phyloP scores from a whole-genome alignment of 2,329 filamentous ascomycete genomes.

The Albophoma yamanashiensis region DNA sequence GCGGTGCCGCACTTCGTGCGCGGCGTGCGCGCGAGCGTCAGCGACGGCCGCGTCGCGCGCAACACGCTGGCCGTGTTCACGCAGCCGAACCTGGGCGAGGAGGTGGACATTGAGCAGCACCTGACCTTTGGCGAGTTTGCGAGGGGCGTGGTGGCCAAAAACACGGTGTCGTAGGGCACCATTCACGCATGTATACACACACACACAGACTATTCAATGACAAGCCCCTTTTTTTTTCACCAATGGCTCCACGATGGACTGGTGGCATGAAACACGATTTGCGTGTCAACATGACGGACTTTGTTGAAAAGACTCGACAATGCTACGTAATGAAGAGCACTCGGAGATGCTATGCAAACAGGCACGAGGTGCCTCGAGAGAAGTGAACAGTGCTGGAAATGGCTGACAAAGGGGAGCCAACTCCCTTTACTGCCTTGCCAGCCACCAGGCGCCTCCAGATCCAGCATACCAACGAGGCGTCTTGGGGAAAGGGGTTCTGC shows the following conservation, averaged over 20 bases:
- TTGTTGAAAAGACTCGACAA: neutral
- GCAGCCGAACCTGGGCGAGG: constrained; percentile 81
- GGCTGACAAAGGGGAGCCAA: neutral
- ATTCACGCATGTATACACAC: neutral
- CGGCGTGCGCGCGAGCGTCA: constrained; percentile 50
- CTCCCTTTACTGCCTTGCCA: neutral
- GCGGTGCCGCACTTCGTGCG: constrained; percentile 94
- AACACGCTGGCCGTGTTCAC: constrained; percentile 97
- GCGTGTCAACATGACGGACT: neutral
- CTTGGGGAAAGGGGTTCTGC: neutral
- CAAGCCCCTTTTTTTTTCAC: neutral
- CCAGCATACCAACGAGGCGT: neutral
- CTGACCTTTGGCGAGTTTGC: constrained; percentile 71
- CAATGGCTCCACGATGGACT: neutral
- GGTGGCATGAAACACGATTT: neutral
- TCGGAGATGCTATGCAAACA: neutral
- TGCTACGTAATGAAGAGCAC: neutral
- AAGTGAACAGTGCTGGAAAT: neutral
- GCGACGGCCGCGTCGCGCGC: constrained; percentile 48
- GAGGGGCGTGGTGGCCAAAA: constrained; percentile 46
- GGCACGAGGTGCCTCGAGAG: neutral
- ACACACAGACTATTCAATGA: neutral
- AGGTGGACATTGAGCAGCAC: constrained; percentile 57
- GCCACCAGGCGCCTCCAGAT: neutral
- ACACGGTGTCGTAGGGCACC: constrained; percentile 34